Evolutionary conservation across 2,329 filamentous ascomycete species (phyloP).

Genomic region (Aureobasidium leucospermi): DNA sequence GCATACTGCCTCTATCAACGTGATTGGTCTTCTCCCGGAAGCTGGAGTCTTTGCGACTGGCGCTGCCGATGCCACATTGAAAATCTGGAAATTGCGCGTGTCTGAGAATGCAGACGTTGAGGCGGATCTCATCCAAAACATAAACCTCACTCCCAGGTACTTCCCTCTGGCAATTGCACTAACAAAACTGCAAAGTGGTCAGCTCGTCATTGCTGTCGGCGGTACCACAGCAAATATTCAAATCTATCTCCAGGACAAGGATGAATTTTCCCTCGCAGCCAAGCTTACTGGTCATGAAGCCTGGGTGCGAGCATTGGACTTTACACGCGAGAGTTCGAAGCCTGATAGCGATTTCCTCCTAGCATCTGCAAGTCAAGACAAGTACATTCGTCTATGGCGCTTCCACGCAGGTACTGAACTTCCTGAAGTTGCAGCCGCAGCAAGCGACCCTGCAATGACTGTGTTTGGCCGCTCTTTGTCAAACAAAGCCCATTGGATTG

Average conservation of each 20-base stretch:
- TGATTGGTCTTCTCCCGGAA: conserved; percentile 42
- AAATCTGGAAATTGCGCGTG: conserved; percentile 57
- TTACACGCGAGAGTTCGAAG: conserved; percentile 55
- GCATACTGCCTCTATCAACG: conserved; percentile 70
- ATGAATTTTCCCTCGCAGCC: conserved; percentile 62
- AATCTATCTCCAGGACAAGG: conserved; percentile 57
- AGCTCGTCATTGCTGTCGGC: conserved; percentile 62
- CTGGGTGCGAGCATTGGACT: conserved; percentile 83
- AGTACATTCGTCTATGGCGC: conserved; percentile 91
- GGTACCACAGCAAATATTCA: conserved; percentile 81
- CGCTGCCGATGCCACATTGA: conserved; percentile 55
- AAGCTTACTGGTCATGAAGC: conserved; percentile 85
- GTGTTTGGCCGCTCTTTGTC: conserved; percentile 66
- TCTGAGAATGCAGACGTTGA: conserved; percentile 14
- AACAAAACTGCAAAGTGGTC: conserved; percentile 45
- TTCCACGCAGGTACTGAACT: conserved; percentile 64
- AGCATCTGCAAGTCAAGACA: conserved; percentile 93
- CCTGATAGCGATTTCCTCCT: conserved; percentile 63
- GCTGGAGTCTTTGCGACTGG: conserved; percentile 49
- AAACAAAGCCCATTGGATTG: conserved; percentile 81
- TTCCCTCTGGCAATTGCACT: conserved; percentile 75
- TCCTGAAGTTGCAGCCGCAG: conserved; percentile 48
- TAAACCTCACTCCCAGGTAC: conserved; percentile 67
- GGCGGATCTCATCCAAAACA: conserved; percentile 56
- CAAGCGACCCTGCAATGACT: conserved; percentile 50